These are phyloP conservation scores for Nitzschia inconspicua DNA, from an alignment of 108 stramenopile genomes.

Conservation along the genomic window DNA sequence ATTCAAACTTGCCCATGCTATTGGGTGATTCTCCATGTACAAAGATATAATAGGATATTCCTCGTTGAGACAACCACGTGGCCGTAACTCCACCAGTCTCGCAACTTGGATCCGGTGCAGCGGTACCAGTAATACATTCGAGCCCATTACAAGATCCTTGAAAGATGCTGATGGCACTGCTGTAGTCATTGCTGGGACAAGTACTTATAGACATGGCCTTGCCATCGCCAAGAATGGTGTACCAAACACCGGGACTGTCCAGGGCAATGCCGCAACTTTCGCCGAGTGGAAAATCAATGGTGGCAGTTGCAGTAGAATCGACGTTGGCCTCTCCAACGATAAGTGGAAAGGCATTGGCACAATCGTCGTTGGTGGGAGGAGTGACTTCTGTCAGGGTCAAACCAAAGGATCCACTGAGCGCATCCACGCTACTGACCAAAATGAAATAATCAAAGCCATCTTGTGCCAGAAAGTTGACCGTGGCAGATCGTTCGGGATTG, in stretches of 20 bases:
- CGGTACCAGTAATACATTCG: constrained; percentile 1
- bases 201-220: constrained; percentile 1
- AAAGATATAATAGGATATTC: not conserved
- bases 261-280: not conserved
- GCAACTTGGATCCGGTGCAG: constrained; percentile 1
- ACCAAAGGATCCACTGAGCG: not conserved
- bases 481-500: not conserved
- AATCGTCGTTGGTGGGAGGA: not conserved
- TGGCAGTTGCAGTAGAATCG: not conserved
- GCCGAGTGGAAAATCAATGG: constrained; percentile 1
- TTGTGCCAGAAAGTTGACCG: constrained; percentile 8
- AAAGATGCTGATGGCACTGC: constrained; percentile 4
- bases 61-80: not conserved
- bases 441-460: not conserved
- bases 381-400: not conserved
- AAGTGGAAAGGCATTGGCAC: not conserved
- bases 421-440: not conserved
- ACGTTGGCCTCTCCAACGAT: not conserved
- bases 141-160: not conserved
- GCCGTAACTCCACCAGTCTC: not conserved
- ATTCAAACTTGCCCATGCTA: constrained; percentile 2
- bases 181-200: not conserved
- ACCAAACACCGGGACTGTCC: constrained; percentile 9
- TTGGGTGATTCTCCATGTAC: constrained; percentile 1
- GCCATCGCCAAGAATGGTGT: not conserved